Evolutionary conservation across 352 stramenopile genomes (phyloP).

Genomic region (Globisporangium recalcitrans): DNA sequence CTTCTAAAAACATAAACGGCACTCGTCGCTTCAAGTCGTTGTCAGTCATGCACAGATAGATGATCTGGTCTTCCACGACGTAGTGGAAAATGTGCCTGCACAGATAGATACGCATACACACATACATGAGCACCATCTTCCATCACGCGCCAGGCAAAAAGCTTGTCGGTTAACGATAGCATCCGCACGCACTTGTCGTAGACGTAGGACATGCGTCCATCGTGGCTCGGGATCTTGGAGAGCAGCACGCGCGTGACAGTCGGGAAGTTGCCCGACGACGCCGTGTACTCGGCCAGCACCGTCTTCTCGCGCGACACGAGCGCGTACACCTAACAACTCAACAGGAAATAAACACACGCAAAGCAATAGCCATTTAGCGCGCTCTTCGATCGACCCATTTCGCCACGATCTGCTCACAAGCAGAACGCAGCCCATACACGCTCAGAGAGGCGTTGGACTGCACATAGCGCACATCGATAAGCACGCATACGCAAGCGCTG

Average conservation of each 20-base stretch:
- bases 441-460: neutral
- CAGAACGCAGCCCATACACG: neutral
- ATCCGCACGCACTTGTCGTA: constrained; percentile 91
- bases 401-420: neutral
- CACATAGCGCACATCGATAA: neutral
- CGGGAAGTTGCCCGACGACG: constrained; percentile 95
- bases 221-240: constrained; percentile 91
- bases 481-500: neutral
- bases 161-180: neutral
- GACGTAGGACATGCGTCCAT: constrained; percentile 97
- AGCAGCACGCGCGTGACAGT: constrained; percentile 97
- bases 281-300: constrained; percentile 97
- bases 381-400: neutral
- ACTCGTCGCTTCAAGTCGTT: constrained; percentile 92
- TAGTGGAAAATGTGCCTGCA: constrained; percentile 93
- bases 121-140: neutral
- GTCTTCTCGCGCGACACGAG: constrained; percentile 96
- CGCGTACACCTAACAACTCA: constrained; percentile 86
- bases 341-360: neutral
- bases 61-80: constrained; percentile 93
- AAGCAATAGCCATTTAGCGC: neutral
- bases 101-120: neutral
- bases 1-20: constrained; percentile 97
- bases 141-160: neutral
- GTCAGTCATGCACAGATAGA: constrained; percentile 98